Conservation (phyloP, 148 eudicot species). For the Cornus florida region DNA sequence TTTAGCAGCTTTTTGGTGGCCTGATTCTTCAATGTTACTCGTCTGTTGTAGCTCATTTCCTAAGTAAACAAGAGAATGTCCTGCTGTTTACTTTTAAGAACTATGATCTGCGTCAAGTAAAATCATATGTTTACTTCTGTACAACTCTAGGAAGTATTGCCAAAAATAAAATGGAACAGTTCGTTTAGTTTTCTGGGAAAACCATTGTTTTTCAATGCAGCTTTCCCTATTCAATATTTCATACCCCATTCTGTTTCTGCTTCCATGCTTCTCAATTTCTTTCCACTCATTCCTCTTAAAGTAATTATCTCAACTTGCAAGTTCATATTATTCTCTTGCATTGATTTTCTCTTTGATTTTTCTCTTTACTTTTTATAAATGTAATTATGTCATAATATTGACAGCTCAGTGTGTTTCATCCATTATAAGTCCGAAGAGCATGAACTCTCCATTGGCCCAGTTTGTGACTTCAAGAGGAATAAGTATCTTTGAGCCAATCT, state of each 20-base stretch:
- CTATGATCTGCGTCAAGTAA: too few species aligned
- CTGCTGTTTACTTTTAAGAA: not conserved
- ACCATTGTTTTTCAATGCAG: not conserved
- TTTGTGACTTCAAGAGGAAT: conserved; percentile 72
- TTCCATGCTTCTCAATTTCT: conserved; percentile 4
- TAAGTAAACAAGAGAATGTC: too few species aligned
- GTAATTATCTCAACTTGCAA: not conserved
- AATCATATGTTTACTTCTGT: not conserved
- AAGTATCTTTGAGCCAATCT: conserved; percentile 81
- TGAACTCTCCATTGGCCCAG: conserved; percentile 72
- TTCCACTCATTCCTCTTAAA: not conserved
- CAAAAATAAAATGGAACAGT: not conserved
- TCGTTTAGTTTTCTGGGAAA: not conserved
- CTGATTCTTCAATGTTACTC: not conserved
- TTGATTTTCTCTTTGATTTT: not conserved
- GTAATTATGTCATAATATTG: not conserved
- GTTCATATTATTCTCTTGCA: not conserved
- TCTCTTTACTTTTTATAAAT: not conserved
- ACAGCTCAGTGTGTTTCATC: conserved; percentile 16
- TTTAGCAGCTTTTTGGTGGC: not conserved
- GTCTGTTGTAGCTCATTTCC: not conserved
- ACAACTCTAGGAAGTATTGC: not conserved
- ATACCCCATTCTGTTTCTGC: not conserved
- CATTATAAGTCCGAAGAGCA: conserved; percentile 22
- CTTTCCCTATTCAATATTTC: not conserved